Conservation (phyloP, 257 asterid genomes). For the Cruciata laevipes region DNA sequence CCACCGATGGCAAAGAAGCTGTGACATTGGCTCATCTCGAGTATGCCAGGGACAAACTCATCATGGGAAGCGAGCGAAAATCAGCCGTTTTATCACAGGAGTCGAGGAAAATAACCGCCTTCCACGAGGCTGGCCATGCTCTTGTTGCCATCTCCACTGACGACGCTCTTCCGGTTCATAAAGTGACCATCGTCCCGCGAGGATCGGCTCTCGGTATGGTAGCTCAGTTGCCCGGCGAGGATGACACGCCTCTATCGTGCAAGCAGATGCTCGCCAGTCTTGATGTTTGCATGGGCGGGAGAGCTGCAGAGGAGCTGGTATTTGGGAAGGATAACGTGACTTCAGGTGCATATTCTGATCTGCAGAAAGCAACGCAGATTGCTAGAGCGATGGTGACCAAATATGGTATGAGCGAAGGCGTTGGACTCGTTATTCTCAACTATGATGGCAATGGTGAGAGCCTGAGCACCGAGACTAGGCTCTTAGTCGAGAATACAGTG, state of each 20-base stretch:
- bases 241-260: constrained; percentile 64
- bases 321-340: constrained; percentile 81
- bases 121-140: constrained; percentile 95
- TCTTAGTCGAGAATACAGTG: constrained; percentile 64
- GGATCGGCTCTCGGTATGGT: no score
- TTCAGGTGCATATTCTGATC: constrained; percentile 78
- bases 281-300: constrained; percentile 81
- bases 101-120: constrained; percentile 70
- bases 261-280: constrained; percentile 83
- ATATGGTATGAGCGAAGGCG: constrained; percentile 71
- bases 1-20: constrained; percentile 77
- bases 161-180: no score
- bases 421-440: constrained; percentile 69
- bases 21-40: constrained; percentile 73
- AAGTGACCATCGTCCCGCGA: no score
- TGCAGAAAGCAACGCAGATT: constrained; percentile 59
- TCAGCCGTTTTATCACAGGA: constrained; percentile 81
- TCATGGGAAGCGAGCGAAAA: constrained; percentile 94
- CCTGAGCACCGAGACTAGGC: constrained; percentile 84
- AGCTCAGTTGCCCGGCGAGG: constrained; percentile 68
- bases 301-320: constrained; percentile 84
- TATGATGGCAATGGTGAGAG: constrained; percentile 73
- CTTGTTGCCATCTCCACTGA: constrained; percentile 80
- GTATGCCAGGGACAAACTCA: constrained; percentile 82
- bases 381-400: constrained; percentile 83